Evolutionary conservation across 805 yeast genomes (phyloP).

Genomic region (Yarrowia sp.): DNA sequence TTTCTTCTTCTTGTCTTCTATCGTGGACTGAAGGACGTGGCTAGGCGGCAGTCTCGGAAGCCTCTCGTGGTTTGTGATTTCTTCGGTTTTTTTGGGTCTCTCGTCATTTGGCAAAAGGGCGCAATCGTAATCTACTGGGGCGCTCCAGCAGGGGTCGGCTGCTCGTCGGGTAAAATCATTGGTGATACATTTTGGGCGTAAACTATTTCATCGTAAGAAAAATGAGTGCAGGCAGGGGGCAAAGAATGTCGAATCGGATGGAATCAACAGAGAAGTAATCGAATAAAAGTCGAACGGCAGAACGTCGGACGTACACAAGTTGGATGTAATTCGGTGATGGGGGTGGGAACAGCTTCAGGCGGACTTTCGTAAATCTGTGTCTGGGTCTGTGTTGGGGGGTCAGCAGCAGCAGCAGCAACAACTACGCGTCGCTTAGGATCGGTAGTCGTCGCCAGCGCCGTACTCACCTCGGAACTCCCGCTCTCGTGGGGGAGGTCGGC

Average conservation of each 20-base stretch:
- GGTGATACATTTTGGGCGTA: conserved; percentile 25
- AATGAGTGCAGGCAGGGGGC: conserved; percentile 1
- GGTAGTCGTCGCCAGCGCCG: conserved; percentile 29
- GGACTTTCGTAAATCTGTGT: not conserved
- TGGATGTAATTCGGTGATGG: not conserved
- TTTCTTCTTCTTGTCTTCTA: too few species aligned
- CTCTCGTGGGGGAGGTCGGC: conserved; percentile 23
- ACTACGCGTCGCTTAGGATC: not conserved
- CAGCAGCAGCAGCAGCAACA: not conserved
- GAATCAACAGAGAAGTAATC: not conserved
- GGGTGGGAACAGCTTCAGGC: not conserved
- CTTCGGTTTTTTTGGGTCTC: too few species aligned
- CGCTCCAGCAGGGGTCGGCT: conserved; percentile 26
- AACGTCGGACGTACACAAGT: not conserved
- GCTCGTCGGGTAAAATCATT: conserved; percentile 14
- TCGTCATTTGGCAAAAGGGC: not conserved
- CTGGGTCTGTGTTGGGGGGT: conserved; percentile 3
- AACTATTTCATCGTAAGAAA: conserved; percentile 18
- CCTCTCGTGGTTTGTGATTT: not conserved
- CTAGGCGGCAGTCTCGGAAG: not conserved
- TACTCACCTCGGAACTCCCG: conserved; percentile 25
- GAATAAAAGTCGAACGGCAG: not conserved
- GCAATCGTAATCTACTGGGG: conserved; percentile 10
- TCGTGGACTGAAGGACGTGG: not conserved
- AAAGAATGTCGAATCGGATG: not conserved